These are phyloP conservation scores for Gnaphalium uliginosum DNA, from an alignment of 129 eudicot genomes.

Conservation along the genomic window DNA sequence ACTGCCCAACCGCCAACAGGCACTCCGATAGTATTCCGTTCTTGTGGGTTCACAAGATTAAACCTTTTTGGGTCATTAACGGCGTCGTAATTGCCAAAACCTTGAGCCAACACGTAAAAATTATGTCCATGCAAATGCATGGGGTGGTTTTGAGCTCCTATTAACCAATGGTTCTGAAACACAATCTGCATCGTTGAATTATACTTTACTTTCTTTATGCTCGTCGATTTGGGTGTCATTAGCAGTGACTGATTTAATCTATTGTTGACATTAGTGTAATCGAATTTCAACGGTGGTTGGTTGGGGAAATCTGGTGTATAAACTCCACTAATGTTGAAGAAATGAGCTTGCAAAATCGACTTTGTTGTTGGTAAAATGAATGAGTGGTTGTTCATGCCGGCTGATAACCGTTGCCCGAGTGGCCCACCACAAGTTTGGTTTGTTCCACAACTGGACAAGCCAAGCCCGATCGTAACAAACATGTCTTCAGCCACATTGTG, in stretches of 20 bases:
- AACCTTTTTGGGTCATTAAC: constrained; percentile 37
- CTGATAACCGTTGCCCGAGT: constrained; percentile 38
- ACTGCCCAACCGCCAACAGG: not conserved
- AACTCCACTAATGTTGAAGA: constrained; percentile 43
- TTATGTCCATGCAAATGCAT: constrained; percentile 71
- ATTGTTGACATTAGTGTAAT: constrained; percentile 49
- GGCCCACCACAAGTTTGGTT: constrained; percentile 45
- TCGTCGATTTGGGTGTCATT: constrained; percentile 52
- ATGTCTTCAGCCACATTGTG: constrained; percentile 45
- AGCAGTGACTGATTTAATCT: constrained; percentile 39
- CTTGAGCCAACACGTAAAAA: constrained; percentile 65
- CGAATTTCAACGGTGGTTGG: constrained; percentile 45
- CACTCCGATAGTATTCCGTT: constrained; percentile 48
- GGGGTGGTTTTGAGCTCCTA: constrained; percentile 60
- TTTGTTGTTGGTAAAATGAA: constrained; percentile 42
- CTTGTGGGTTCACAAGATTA: constrained; percentile 57
- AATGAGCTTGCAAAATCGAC: constrained; percentile 57
- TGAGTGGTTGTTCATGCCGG: constrained; percentile 64
- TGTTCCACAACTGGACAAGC: constrained; percentile 41
- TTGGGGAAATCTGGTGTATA: constrained; percentile 55
- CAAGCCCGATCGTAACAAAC: constrained; percentile 67
- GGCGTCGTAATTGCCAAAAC: constrained; percentile 65
- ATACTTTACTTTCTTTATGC: constrained; percentile 50
- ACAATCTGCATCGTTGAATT: constrained; percentile 61
- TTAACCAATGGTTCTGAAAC: constrained; percentile 53